Evolutionary conservation across 2,329 filamentous ascomycete genomes (phyloP).

Genomic region (Xylariaceae sp.): DNA sequence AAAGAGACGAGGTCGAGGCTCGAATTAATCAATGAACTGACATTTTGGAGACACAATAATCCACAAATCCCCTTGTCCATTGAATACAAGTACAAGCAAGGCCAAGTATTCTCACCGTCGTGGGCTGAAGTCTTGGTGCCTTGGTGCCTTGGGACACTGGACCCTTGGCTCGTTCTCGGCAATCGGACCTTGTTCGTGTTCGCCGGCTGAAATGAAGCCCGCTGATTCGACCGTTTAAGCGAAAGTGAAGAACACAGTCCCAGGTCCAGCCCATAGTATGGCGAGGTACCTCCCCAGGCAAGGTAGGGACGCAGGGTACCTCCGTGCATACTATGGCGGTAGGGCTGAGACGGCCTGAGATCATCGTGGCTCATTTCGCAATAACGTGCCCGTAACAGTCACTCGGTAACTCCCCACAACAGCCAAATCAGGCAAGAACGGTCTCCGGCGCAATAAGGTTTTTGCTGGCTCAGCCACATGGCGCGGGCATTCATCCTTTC

Average conservation of each 20-base stretch:
- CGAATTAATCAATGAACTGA: too few species aligned
- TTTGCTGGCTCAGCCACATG: slow-evolving; percentile 18
- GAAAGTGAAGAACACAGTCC: slow-evolving; percentile 14
- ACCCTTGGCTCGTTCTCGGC: slow-evolving; percentile 21
- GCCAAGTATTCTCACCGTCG: background rate
- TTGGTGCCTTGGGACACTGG: too few species aligned
- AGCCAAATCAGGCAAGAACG: too few species aligned
- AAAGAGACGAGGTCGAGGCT: too few species aligned
- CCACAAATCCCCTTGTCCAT: slow-evolving; percentile 1
- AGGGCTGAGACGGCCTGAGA: slow-evolving; percentile 21
- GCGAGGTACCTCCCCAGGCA: slow-evolving; percentile 9
- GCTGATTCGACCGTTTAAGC: slow-evolving; percentile 24
- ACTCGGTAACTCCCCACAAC: slow-evolving; percentile 8
- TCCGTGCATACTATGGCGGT: slow-evolving; percentile 9
- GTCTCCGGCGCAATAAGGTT: too few species aligned
- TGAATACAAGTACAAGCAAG: background rate
- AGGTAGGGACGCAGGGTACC: slow-evolving; percentile 16
- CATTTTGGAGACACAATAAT: too few species aligned
- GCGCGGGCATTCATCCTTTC: too few species aligned
- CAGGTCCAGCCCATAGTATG: background rate
- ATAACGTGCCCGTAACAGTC: slow-evolving; percentile 14
- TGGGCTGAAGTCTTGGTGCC: background rate
- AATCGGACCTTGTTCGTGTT: slow-evolving; percentile 24
- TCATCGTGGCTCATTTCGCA: slow-evolving; percentile 11
- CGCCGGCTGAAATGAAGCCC: slow-evolving; percentile 18